phyloP scores from a whole-genome alignment of 176 grass and related monocot genomes.

The Elaeis guineensis region DNA sequence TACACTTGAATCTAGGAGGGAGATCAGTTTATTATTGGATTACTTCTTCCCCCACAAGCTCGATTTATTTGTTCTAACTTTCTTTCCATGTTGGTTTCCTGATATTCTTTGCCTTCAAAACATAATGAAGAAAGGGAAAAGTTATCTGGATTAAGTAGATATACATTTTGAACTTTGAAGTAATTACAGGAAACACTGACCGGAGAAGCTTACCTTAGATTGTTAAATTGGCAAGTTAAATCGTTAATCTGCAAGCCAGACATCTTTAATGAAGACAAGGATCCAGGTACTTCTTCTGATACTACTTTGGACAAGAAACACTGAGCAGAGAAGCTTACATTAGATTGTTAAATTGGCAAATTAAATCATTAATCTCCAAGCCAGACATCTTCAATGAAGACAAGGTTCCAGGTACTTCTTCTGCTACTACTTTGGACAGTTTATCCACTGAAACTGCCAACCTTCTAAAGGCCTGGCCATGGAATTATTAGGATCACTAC shows the following conservation, averaged over 20 bases:
- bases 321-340: conserved; percentile 19
- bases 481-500: neutral
- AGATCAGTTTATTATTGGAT: neutral
- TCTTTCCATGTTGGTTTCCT: conserved; percentile 16
- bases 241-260: conserved; percentile 48
- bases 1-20: neutral
- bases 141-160: neutral
- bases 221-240: conserved; percentile 39
- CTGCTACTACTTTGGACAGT: conserved; percentile 18
- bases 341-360: conserved; percentile 29
- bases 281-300: conserved; percentile 36
- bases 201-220: conserved; percentile 25
- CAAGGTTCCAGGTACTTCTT: conserved; percentile 38
- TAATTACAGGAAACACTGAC: neutral
- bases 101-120: conserved; percentile 22
- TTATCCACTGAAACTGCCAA: conserved; percentile 25
- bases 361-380: conserved; percentile 54
- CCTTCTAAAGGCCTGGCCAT: conserved; percentile 20
- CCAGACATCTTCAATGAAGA: conserved; percentile 36
- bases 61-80: conserved; percentile 3
- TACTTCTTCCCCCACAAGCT: neutral
- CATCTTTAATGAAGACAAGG: conserved; percentile 35
- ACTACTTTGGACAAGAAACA: conserved; percentile 18
- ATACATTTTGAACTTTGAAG: neutral
- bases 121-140: neutral